Evolutionary conservation across 352 stramenopile species (phyloP), one percentile per base, ranked within the genome.

Genomic region (Plasmopara viticola): DNA sequence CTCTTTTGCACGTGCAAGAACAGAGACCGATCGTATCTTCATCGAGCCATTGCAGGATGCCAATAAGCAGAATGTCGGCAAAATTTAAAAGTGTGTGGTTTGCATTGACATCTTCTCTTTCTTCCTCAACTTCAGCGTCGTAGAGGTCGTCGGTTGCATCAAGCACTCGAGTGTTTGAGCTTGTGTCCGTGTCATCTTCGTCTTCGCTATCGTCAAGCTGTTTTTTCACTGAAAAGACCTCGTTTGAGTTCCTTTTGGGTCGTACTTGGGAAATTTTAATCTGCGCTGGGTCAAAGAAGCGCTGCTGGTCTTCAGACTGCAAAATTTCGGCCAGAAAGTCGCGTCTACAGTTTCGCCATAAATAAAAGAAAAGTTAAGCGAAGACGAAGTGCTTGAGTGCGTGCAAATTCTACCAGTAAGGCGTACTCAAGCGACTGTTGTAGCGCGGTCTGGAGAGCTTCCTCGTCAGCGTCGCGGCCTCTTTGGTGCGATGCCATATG

Each of bases 291-390:
- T 68, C 38, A 5, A 60, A 52, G 25, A 10, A 51, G 20, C 37
- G 53, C 40, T 43, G 53, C 15, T 64, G 52, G 29, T 58, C 48
- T 53, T 90, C 79, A 0, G 74, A 77, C n/a, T 76, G 56, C n/a
- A 90, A 50, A 43, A 90, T 90, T 58, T 87, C 70, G 0, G 66
- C 74, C 51, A 90, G 57, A 58, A 74, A 90, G 52, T 90, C 79
- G 1, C 66, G 72, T 64, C 76, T 87, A 18, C 8, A 44, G 5
- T 10, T 39, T 17, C 35, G 2, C 57, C 9, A 55, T 35, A 35
- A 35, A 12, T 12, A 35, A 25, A 25, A 1, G 20, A 25, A 1
- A 12, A 35, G 10, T 35, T 35, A 35, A 12, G 31, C 6, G 31
- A 35, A 8, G 1, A 5, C 5, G 31, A 25, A 25, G n/a, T 25